Base-by-base conservation (phyloP, 768 basidiomycete genomes). In the Pisolithus sp. region DNA sequence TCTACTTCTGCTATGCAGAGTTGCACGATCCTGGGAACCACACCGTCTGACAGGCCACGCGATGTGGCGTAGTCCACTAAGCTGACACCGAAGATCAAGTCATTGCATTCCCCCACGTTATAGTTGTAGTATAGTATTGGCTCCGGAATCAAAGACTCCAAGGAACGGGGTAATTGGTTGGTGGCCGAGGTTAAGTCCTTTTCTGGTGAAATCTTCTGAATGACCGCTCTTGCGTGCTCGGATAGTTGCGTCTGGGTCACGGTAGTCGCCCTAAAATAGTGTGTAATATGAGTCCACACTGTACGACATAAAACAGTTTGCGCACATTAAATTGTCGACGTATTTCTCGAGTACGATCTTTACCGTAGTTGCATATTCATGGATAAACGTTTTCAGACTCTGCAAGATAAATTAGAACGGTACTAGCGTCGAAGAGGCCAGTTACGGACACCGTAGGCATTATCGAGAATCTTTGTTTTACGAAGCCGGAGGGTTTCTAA, bases 21-120 rank as follows among this genome's bases (percentile, higher is more conserved):
- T 51, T 75, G 75, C 13, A 95, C 72, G 48, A 94, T 87, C 66
- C 82, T 87, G 0, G 93, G 93, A 30, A 88, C 73, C 8, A 85
- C 81, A 10, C 81, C 81, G 54, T 93, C 90, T 17, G 69, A 73
- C 17, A 90, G 70, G 40, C 80, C 80, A 55, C 91, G 81, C 8
- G 89, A 78, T 37, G 86, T 91, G 15, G 93, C 89, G 62, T 96
- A 95, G 62, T 94, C 93, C 38, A 86, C 83, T 52, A 96, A 70
- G 57, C 81, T 85, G 57, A 94, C 83, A 21, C 93, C 93, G 62
- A 95, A 96, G 31, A 94, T 88, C 23, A 96, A 69, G 66, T 94
- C 92, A 48, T 78, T 80, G 62, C 93, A 96, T 63, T 84, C 82
- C 23, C 93, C 93, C 23, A 95, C 86, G 54, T 77, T 74, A 51